These are phyloP conservation scores for Macroventuria anomochaeta DNA, from an alignment of 2,329 filamentous ascomycete genomes.

Conservation along the genomic window DNA sequence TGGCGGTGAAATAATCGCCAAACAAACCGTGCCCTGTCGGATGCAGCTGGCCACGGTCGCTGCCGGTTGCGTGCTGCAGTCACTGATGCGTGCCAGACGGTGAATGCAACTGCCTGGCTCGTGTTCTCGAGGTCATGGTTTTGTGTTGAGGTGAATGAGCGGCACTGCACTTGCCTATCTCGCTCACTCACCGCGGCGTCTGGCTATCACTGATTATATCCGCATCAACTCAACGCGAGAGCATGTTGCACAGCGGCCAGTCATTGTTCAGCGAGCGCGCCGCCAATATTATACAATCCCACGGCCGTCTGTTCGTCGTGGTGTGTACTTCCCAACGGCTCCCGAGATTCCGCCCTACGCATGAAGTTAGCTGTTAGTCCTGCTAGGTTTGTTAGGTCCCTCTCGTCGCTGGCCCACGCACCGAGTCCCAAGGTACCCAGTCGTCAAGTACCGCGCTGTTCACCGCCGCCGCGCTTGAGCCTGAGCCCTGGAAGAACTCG, in stretches of 20 bases:
- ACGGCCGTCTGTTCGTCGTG: constrained; percentile 6
- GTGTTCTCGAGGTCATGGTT: constrained; percentile 15
- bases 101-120: constrained; percentile 11
- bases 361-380: constrained; percentile 12
- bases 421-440: constrained; percentile 22
- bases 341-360: constrained; percentile 22
- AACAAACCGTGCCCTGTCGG: constrained; percentile 3
- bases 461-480: constrained; percentile 31
- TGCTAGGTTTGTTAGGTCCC: constrained; percentile 12
- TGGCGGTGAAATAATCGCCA: constrained; percentile 23
- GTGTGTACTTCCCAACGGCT: constrained; percentile 18
- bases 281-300: constrained; percentile 9
- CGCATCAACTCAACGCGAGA: constrained; percentile 4
- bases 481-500: constrained; percentile 31
- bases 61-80: constrained; percentile 8
- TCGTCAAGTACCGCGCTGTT: constrained; percentile 28
- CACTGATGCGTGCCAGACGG: constrained; percentile 5
- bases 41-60: constrained; percentile 3
- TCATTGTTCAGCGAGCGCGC: constrained; percentile 5
- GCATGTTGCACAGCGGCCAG: constrained; percentile 13
- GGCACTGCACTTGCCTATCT: constrained; percentile 31
- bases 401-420: constrained; percentile 15
- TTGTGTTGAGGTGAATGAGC: constrained; percentile 23
- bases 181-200: constrained; percentile 13
- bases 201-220: constrained; percentile 17